phyloP scores from a whole-genome alignment of 2,329 filamentous ascomycete genomes.

The Penicillium brasilianum region DNA sequence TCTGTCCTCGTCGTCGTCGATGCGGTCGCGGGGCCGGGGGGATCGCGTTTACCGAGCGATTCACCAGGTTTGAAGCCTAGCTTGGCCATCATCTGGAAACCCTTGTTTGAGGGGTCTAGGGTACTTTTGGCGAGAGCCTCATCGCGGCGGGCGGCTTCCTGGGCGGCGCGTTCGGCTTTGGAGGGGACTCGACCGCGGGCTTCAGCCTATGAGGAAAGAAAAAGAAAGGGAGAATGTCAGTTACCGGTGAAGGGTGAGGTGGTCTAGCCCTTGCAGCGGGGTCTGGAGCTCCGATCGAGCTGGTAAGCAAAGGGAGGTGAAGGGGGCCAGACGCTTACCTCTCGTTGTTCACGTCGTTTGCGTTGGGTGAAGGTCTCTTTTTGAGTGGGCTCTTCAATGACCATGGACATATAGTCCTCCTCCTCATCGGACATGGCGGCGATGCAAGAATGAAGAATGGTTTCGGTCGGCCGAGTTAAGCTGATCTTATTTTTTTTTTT shows the following conservation, averaged over 20 bases:
- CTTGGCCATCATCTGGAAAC: slow-evolving; percentile 94
- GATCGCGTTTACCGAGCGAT: slow-evolving; percentile 68
- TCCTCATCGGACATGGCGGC: slow-evolving; percentile 60
- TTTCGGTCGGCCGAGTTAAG: not conserved
- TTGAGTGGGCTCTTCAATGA: slow-evolving; percentile 70
- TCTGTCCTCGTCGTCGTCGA: slow-evolving; percentile 5
- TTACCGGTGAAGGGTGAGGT: slow-evolving; percentile 45
- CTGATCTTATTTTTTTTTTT: slow-evolving; percentile 11
- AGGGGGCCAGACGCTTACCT: slow-evolving; percentile 39
- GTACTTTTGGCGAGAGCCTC: slow-evolving; percentile 76
- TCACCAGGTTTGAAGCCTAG: slow-evolving; percentile 85
- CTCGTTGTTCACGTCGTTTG: slow-evolving; percentile 59
- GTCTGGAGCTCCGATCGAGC: not conserved
- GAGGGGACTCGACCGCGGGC: slow-evolving; percentile 69
- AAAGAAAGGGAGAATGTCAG: not conserved
- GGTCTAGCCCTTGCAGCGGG: not conserved
- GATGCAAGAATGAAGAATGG: not conserved
- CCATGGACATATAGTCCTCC: slow-evolving; percentile 98
- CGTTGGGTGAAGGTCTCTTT: slow-evolving; percentile 69
- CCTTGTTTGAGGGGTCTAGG: slow-evolving; percentile 77
- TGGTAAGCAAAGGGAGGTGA: not conserved
- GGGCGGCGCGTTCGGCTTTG: slow-evolving; percentile 79
- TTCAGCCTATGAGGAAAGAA: slow-evolving; percentile 59
- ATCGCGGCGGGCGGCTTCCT: slow-evolving; percentile 74
- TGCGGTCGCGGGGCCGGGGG: not conserved